phyloP scores from a whole-genome alignment of 495 filamentous ascomycete genomes.

The Amphirosellinia nigrospora region DNA sequence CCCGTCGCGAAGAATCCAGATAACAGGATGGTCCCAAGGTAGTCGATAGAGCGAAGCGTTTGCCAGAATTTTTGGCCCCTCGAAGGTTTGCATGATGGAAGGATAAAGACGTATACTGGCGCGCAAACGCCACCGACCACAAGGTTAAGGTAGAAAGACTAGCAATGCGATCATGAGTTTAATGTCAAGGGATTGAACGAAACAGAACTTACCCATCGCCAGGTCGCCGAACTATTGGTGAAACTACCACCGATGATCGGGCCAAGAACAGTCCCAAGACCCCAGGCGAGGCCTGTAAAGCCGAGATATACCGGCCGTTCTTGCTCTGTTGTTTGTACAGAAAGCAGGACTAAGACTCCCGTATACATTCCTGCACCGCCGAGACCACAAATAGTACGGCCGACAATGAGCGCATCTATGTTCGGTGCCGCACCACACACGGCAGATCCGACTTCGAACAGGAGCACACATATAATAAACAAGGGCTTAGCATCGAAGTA shows the following conservation, averaged over 20 bases:
- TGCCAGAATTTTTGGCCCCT: constrained; percentile 33
- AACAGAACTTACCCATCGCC: constrained; percentile 52
- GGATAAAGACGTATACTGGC: constrained; percentile 59
- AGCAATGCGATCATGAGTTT: background rate
- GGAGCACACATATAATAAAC: constrained; percentile 57
- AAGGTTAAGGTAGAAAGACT: background rate
- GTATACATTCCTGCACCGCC: constrained; percentile 57
- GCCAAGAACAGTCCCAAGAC: constrained; percentile 55
- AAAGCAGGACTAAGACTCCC: constrained; percentile 49
- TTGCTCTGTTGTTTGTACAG: constrained; percentile 45
- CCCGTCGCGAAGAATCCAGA: constrained; percentile 44
- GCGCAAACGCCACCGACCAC: constrained; percentile 56
- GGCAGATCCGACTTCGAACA: constrained; percentile 58
- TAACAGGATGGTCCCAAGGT: constrained; percentile 46
- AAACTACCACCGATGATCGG: constrained; percentile 67
- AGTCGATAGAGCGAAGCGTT: constrained; percentile 47
- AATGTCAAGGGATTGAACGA: background rate
- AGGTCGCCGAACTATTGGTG: constrained; percentile 45
- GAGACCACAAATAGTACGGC: constrained; percentile 42
- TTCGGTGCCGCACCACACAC: constrained; percentile 57
- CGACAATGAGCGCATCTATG: constrained; percentile 56
- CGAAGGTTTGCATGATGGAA: constrained; percentile 55
- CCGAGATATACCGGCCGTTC: constrained; percentile 53
- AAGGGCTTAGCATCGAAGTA: constrained; percentile 60
- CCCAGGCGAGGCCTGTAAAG: constrained; percentile 49